A percentile compares a stretch with the other conserved stretches of the same genome.
Evolutionary conservation across 78 protist genomes (phyloP).

Genomic region (Acrasis kona): DNA sequence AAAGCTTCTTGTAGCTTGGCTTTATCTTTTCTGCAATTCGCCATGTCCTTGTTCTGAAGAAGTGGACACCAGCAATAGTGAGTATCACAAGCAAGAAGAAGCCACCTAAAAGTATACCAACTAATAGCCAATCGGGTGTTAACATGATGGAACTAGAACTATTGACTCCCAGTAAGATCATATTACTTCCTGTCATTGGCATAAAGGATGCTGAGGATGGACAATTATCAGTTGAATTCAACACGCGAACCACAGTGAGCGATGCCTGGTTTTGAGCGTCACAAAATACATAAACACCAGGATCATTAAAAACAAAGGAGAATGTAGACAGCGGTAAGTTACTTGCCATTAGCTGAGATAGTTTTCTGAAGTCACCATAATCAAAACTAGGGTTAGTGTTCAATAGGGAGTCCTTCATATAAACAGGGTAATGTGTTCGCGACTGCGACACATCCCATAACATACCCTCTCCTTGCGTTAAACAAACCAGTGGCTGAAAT

Average conservation of each 20-base stretch:
- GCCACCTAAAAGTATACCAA: slow-evolving; percentile 2
- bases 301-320: slow-evolving; percentile 11
- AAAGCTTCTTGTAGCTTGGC: slow-evolving; percentile 11
- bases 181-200: neutral
- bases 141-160: neutral
- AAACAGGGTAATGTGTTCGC: slow-evolving; percentile 55
- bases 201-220: neutral
- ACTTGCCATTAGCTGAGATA: neutral
- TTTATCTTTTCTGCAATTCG: neutral
- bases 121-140: slow-evolving; percentile 37
- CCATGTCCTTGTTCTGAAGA: slow-evolving; percentile 20
- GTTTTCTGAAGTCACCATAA: slow-evolving; percentile 27
- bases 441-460: slow-evolving; percentile 12
- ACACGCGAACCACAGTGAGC: slow-evolving; percentile 20
- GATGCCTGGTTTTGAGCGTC: neutral
- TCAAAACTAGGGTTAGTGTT: slow-evolving; percentile 47
- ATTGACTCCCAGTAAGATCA: neutral
- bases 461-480: slow-evolving; percentile 15
- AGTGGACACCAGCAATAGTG: neutral
- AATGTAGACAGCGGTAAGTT: slow-evolving; percentile 1
- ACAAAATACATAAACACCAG: slow-evolving; percentile 36
- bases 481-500: slow-evolving; percentile 48
- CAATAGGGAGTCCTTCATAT: slow-evolving; percentile 38
- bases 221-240: slow-evolving; percentile 10
- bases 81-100: neutral